Conservation (phyloP, 371 early-diverging fungal species). For the Furculomyces boomerangus region DNA sequence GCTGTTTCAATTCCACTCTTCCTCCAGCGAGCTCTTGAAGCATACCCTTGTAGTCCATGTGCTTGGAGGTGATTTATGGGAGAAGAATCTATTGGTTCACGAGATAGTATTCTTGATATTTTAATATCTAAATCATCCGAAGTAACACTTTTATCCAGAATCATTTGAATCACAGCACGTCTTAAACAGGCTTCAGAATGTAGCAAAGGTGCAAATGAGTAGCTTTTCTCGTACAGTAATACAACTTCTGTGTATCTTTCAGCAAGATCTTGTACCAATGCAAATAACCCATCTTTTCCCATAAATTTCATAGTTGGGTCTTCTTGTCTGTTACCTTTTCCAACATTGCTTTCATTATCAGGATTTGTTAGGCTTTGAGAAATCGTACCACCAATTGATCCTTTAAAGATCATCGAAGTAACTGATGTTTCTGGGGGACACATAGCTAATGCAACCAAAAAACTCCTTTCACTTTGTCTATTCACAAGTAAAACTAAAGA, state of each 20-base stretch:
- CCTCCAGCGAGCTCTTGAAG: not conserved
- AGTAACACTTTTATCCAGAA: conserved; percentile 11
- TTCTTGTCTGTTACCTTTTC: not conserved
- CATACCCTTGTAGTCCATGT: not conserved
- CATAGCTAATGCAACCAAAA: conserved; percentile 7
- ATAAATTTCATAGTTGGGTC: not conserved
- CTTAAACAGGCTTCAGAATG: conserved; percentile 22
- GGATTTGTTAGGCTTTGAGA: not conserved
- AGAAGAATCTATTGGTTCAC: conserved; percentile 8
- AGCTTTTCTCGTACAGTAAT: conserved; percentile 14
- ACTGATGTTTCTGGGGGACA: conserved; percentile 11
- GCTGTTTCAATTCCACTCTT: conserved; percentile 3
- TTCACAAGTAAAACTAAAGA: conserved; percentile 15
- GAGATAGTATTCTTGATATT: not conserved
- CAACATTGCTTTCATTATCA: not conserved
- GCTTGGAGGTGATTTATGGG: conserved; percentile 3
- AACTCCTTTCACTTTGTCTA: conserved; percentile 8
- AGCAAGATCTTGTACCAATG: conserved; percentile 6
- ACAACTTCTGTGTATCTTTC: conserved; percentile 13
- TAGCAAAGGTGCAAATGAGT: conserved; percentile 17
- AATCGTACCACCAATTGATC: not conserved
- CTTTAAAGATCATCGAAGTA: not conserved
- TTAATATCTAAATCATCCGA: not conserved
- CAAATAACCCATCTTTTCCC: conserved; percentile 3
- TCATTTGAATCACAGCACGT: conserved; percentile 11